phyloP scores from a whole-genome alignment of 2,329 filamentous ascomycete genomes.

The Apiospora arundinis region DNA sequence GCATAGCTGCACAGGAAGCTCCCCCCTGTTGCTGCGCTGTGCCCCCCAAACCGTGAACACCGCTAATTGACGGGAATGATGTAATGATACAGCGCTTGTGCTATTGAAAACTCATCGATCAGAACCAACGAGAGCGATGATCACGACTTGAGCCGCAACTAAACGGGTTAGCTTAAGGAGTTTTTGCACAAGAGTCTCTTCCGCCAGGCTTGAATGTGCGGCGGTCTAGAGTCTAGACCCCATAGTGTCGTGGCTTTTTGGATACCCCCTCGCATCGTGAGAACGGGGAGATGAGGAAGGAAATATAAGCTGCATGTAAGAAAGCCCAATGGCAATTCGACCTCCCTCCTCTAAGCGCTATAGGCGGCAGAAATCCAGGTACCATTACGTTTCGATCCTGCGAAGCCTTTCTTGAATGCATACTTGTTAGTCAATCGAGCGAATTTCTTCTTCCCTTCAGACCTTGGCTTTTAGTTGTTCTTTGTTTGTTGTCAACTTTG shows the following conservation, averaged over 20 bases:
- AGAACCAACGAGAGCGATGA: slow-evolving; percentile 18
- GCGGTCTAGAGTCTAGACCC: slow-evolving; percentile 9
- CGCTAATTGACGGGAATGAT: slow-evolving; percentile 22
- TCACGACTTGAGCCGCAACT: slow-evolving; percentile 15
- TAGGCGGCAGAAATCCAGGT: background rate
- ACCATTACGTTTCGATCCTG: background rate
- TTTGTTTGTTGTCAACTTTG: background rate
- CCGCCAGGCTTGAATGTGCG: background rate
- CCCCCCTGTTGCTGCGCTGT: background rate
- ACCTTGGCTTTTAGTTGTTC: background rate
- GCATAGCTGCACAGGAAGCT: background rate
- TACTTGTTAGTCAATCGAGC: background rate
- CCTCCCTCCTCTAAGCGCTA: background rate
- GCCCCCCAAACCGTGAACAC: background rate
- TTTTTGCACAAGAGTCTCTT: background rate
- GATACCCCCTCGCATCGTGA: background rate
- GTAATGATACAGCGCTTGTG: slow-evolving; percentile 17
- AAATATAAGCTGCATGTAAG: background rate
- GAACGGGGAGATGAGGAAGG: background rate
- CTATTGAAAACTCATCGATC: background rate
- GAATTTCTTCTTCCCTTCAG: background rate
- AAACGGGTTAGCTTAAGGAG: slow-evolving; percentile 2
- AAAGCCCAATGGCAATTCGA: background rate
- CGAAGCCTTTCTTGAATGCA: background rate
- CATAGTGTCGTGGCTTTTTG: background rate